phyloP scores from a whole-genome alignment of 1,284 basidiomycete genomes.

The Gastroboletus turbinatus region DNA sequence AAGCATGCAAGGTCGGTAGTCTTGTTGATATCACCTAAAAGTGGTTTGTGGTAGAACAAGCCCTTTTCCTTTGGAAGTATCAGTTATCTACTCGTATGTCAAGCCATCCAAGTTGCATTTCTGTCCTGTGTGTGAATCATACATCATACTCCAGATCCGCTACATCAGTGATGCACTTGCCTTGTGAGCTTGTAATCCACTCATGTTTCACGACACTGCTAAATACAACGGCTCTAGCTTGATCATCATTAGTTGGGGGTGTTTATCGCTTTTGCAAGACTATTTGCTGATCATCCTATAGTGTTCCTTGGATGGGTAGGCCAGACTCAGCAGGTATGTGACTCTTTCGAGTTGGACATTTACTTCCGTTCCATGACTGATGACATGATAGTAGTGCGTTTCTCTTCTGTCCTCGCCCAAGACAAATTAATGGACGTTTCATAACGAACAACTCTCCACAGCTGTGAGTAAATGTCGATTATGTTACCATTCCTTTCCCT shows the following conservation, averaged over 20 bases:
- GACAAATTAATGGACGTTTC: neutral
- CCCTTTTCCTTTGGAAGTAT: neutral
- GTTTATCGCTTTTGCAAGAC: rapidly evolving
- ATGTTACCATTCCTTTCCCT: neutral
- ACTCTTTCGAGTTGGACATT: neutral
- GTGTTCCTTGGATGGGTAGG: conserved; percentile 8
- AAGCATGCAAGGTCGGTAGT: neutral
- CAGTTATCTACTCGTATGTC: conserved; percentile 7
- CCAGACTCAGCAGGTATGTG: neutral
- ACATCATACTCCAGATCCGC: conserved; percentile 7
- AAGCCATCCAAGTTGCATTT: neutral
- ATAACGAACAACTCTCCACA: neutral
- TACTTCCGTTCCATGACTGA: neutral
- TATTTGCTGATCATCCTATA: neutral
- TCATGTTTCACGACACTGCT: neutral
- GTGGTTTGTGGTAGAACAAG: neutral
- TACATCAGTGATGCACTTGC: conserved; percentile 15
- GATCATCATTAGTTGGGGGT: conserved; percentile 8
- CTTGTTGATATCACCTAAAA: neutral
- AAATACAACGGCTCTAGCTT: conserved; percentile 1
- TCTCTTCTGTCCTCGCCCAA: too few species aligned
- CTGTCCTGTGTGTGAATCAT: neutral
- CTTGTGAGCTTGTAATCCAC: conserved; percentile 8
- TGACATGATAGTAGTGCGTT: conserved; percentile 13
- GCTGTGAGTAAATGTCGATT: conserved; percentile 5